Conservation (phyloP, 441 rosid species). For the Gossypium gossypioides region DNA sequence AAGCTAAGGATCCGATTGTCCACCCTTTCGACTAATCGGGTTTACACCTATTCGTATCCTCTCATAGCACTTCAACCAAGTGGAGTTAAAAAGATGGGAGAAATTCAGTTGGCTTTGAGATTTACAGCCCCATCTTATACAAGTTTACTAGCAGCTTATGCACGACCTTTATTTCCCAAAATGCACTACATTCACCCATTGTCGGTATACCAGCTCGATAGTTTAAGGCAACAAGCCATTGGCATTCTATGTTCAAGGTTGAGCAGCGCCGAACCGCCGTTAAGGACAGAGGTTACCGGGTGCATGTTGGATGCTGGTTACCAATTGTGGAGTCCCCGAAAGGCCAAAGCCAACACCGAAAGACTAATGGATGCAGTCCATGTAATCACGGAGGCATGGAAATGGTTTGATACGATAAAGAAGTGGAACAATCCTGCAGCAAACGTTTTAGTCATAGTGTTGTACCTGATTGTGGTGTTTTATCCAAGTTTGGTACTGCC, state of each 20-base stretch:
- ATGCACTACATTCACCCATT: conserved; percentile 3
- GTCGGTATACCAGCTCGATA: not conserved
- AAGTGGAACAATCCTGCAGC: not conserved
- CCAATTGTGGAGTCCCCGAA: not conserved
- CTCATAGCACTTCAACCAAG: conserved; percentile 12
- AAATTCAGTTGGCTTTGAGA: conserved; percentile 1
- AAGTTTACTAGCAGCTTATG: not conserved
- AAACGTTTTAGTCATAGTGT: not conserved
- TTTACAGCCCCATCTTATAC: not conserved
- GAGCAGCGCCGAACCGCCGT: not conserved
- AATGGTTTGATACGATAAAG: not conserved
- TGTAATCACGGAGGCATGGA: not conserved
- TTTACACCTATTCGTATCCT: conserved; percentile 54
- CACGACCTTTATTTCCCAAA: not conserved
- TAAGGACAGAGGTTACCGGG: not conserved
- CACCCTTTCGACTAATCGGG: conserved; percentile 43
- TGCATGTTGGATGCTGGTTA: not conserved
- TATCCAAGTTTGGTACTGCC: not conserved
- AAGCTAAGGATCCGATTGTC: conserved; percentile 54
- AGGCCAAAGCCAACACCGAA: not conserved
- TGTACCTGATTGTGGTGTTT: not conserved
- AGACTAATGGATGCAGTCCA: not conserved
- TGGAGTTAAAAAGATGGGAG: not conserved
- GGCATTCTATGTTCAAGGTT: not conserved
- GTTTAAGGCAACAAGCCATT: not conserved